These are phyloP conservation scores for Aspergillus viridinutans DNA, from an alignment of 2,329 filamentous ascomycete species.

Conservation along the genomic window DNA sequence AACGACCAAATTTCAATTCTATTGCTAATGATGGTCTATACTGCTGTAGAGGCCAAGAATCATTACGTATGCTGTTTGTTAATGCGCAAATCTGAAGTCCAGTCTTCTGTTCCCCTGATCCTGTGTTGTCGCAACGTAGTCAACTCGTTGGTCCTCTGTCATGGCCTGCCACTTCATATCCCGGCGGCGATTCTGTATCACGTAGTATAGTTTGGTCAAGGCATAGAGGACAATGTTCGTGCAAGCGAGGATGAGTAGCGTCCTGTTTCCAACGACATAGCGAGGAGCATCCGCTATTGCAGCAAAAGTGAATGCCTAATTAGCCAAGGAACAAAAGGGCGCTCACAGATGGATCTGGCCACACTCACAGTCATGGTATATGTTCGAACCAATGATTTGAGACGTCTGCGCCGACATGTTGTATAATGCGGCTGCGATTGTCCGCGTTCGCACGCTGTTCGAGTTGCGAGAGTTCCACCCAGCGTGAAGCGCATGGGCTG, in stretches of 20 bases:
- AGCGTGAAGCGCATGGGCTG: slow-evolving; percentile 52
- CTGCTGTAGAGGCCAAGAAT: neutral
- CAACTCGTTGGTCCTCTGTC: slow-evolving; percentile 22
- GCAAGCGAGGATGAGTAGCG: slow-evolving; percentile 18
- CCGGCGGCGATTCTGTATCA: slow-evolving; percentile 23
- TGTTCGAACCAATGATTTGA: slow-evolving; percentile 33
- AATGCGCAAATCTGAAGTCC: slow-evolving; percentile 35
- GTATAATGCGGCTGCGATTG: slow-evolving; percentile 35
- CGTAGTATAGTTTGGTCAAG: slow-evolving; percentile 30
- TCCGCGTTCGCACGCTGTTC: slow-evolving; percentile 36
- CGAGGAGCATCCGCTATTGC: slow-evolving; percentile 37
- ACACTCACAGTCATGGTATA: slow-evolving; percentile 29
- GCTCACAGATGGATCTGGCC: neutral
- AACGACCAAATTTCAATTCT: neutral
- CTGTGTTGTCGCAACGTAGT: slow-evolving; percentile 28
- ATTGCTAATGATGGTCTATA: neutral
- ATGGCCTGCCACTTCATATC: slow-evolving; percentile 31
- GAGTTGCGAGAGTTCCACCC: slow-evolving; percentile 38
- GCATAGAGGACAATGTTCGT: slow-evolving; percentile 25
- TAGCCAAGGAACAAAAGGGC: slow-evolving; percentile 1
- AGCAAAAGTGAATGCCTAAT: slow-evolving; percentile 1
- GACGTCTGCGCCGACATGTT: slow-evolving; percentile 39
- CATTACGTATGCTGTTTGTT: slow-evolving; percentile 1
- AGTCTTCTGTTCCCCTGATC: slow-evolving; percentile 33
- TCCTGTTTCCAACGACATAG: slow-evolving; percentile 44